Evolutionary conservation across 352 stramenopile species (phyloP), one percentile per base, ranked within the genome.

Genomic region (Phytophthora cryptogea): DNA sequence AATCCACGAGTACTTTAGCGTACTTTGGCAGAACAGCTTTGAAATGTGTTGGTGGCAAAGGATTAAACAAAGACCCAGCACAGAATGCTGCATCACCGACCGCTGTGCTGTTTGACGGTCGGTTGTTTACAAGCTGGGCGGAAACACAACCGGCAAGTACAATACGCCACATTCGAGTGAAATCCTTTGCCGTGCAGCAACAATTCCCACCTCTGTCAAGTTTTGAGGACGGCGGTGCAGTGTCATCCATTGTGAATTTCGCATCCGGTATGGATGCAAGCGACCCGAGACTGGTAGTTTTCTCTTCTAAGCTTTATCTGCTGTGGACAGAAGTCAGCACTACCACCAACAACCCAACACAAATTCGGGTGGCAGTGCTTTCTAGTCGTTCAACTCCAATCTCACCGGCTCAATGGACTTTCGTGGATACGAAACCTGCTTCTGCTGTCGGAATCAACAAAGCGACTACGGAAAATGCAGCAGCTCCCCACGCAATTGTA

Each of bases 361-460:
- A 87, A 45, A 78, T 90, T 17, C 79, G 73, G 2, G 66, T 88
- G 4, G 70, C 70, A 10, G 31, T 75, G 6, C 80, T 82, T 30
- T 27, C 50, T 8, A 63, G 60, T 16, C 58, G 59, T 4, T 71
- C 74, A 23, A 63, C 30, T 8, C 53, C 47, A 1, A 54, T 40
- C 0, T 51, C 67, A 7, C 33, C 66, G 4, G 65, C 64, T 4
- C 68, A 76, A 5, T 88, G 82, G 74, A 42, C 26, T 0, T 76
- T 86, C 53, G 63, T 89, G 0, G 76, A 74, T 16, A 35, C 40
- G 0, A 54, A 58, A 4, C 41, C 64, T 23, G 35, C 60, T 16
- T 68, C 39, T 11, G 61, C 42, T 1, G 56, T 33, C 1, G 83
- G 83, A 1, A 58, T 92, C 5, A 92, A 92, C 30, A 74, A 70